A percentile compares a stretch with the other conserved stretches of the same genome.
Evolutionary conservation across 257 asterid species (phyloP).

Genomic region (Solanum pinnatisectum): DNA sequence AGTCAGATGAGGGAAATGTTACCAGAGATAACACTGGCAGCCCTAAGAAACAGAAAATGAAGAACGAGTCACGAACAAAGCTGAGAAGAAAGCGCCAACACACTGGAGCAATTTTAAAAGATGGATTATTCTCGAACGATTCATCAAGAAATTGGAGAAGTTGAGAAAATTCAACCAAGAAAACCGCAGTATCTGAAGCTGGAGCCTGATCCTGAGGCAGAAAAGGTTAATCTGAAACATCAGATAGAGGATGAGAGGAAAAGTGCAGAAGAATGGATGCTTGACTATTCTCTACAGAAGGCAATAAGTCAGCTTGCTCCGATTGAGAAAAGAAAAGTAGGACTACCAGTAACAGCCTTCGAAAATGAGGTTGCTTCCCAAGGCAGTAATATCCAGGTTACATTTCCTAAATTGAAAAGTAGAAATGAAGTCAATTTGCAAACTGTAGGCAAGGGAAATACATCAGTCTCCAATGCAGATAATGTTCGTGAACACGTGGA

Average conservation of each 20-base stretch:
- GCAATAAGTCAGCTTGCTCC: slow-evolving; percentile 78
- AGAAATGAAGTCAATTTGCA: not conserved
- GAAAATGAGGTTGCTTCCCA: slow-evolving; percentile 64
- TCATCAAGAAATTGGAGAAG: slow-evolving; percentile 65
- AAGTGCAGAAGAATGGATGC: slow-evolving; percentile 88
- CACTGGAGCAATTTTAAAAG: slow-evolving; percentile 91
- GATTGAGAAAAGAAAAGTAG: slow-evolving; percentile 72
- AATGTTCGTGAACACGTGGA: not conserved
- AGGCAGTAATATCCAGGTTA: slow-evolving; percentile 28
- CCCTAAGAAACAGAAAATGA: slow-evolving; percentile 1
- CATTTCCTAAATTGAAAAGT: slow-evolving; percentile 8
- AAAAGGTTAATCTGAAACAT: slow-evolving; percentile 50
- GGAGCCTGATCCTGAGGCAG: slow-evolving; percentile 51
- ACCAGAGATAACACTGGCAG: not conserved
- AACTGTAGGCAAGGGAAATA: not conserved
- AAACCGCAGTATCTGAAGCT: slow-evolving; percentile 36
- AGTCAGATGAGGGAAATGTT: not conserved
- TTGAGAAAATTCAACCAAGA: slow-evolving; percentile 52
- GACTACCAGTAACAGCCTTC: slow-evolving; percentile 75
- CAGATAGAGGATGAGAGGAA: slow-evolving; percentile 56
- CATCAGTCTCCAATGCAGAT: not conserved
- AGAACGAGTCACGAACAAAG: slow-evolving; percentile 10
- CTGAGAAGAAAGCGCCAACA: slow-evolving; percentile 60
- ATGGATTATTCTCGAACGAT: slow-evolving; percentile 85
- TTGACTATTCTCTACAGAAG: slow-evolving; percentile 84